These are phyloP conservation scores for Penicillium verhagenii DNA, from an alignment of 495 filamentous ascomycete genomes.

Conservation along the genomic window DNA sequence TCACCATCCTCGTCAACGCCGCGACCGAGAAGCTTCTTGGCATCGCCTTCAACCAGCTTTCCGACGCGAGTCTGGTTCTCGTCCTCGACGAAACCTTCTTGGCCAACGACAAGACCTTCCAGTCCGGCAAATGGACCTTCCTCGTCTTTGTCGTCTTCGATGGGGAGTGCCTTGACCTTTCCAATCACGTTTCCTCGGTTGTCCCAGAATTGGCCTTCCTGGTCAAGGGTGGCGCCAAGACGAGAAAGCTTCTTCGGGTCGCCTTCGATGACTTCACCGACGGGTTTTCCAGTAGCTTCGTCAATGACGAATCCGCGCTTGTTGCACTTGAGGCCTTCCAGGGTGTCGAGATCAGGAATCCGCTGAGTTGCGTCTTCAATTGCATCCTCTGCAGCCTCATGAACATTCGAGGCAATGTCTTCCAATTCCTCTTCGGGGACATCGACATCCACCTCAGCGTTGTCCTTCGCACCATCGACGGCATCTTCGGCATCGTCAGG, in stretches of 20 bases:
- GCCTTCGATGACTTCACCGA: conserved; percentile 61
- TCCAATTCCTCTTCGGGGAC: conserved; percentile 18
- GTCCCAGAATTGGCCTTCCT: conserved; percentile 63
- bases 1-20: conserved; percentile 66
- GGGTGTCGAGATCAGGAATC: conserved; percentile 55
- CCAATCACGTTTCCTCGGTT: conserved; percentile 60
- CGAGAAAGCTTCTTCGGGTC: conserved; percentile 58
- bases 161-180: conserved; percentile 55
- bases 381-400: conserved; percentile 31
- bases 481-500: conserved; percentile 13
- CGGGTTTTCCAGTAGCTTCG: conserved; percentile 45
- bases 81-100: conserved; percentile 60
- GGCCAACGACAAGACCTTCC: conserved; percentile 59
- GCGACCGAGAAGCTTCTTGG: conserved; percentile 62
- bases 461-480: conserved; percentile 12
- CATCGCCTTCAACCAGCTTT: conserved; percentile 57
- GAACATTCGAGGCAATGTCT: conserved; percentile 29
- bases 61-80: conserved; percentile 59
- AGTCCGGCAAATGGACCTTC: conserved; percentile 64
- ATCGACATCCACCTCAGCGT: conserved; percentile 8
- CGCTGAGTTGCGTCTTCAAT: conserved; percentile 33
- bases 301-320: conserved; percentile 61
- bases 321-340: conserved; percentile 63
- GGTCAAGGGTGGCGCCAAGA: conserved; percentile 54
- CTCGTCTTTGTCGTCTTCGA: conserved; percentile 54